phyloP scores from a whole-genome alignment of 345 rosid genomes.

The Acer yangbiense region DNA sequence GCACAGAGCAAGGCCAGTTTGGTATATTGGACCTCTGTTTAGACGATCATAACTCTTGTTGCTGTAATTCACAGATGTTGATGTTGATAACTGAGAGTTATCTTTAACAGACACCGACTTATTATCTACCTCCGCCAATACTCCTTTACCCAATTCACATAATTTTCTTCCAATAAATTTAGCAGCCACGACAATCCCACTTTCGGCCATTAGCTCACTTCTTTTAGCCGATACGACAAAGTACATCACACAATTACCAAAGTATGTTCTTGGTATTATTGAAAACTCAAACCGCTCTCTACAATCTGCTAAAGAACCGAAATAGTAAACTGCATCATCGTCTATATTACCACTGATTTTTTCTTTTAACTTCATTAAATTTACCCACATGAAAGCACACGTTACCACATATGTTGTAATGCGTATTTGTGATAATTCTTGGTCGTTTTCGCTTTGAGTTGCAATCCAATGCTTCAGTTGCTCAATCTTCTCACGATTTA shows the following conservation, averaged over 20 bases:
- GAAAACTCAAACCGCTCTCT: conserved; percentile 28
- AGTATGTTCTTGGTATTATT: conserved; percentile 35
- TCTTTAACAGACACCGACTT: no score
- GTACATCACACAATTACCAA: conserved; percentile 46
- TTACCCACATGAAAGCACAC: conserved; percentile 40
- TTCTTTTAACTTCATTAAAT: conserved; percentile 26
- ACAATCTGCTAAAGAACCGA: conserved; percentile 25
- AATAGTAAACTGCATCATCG: conserved; percentile 17
- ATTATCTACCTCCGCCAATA: neutral
- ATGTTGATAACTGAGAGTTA: no score
- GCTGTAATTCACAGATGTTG: no score
- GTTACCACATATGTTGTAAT: conserved; percentile 39
- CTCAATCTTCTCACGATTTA: conserved; percentile 26
- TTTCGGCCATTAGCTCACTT: conserved; percentile 28
- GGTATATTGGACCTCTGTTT: no score
- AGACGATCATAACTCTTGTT: no score
- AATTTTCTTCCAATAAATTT: conserved; percentile 27
- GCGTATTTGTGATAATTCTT: neutral
- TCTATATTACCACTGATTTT: neutral
- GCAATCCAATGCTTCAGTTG: conserved; percentile 28
- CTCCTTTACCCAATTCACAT: conserved; percentile 21
- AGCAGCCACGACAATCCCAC: conserved; percentile 33
- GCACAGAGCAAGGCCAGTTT: no score
- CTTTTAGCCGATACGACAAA: conserved; percentile 27
- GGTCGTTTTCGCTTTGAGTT: conserved; percentile 6